phyloP scores from a whole-genome alignment of 2,329 filamentous ascomycete species.

The Tolypocladium ophioglossoides region DNA sequence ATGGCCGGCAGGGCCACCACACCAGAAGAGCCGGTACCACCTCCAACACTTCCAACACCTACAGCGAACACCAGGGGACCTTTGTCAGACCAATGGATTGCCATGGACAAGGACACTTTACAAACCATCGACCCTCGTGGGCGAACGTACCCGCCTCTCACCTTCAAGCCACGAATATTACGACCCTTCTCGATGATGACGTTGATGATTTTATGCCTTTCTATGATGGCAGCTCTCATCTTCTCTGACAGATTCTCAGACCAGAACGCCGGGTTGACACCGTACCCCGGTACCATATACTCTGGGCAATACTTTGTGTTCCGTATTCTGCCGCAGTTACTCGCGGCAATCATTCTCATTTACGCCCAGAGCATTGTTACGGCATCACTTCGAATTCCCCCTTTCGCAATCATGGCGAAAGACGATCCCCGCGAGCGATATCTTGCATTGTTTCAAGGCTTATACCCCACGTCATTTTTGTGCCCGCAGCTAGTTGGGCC shows the following conservation, averaged over 20 bases:
- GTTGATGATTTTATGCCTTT: slow-evolving; percentile 49
- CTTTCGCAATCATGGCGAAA: slow-evolving; percentile 68
- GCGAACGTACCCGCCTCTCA: slow-evolving; percentile 39
- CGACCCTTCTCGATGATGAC: slow-evolving; percentile 52
- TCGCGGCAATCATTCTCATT: slow-evolving; percentile 61
- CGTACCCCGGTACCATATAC: slow-evolving; percentile 56
- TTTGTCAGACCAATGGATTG: slow-evolving; percentile 16
- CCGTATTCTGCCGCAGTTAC: slow-evolving; percentile 69
- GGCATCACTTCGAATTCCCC: slow-evolving; percentile 65
- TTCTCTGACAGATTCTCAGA: slow-evolving; percentile 62
- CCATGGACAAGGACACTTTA: slow-evolving; percentile 22
- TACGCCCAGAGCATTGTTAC: slow-evolving; percentile 68
- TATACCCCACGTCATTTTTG: slow-evolving; percentile 61
- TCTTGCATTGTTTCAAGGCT: slow-evolving; percentile 54
- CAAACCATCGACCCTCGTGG: slow-evolving; percentile 27
- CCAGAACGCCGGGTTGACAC: slow-evolving; percentile 51
- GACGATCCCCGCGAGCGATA: slow-evolving; percentile 47
- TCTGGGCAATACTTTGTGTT: slow-evolving; percentile 75
- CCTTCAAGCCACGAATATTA: slow-evolving; percentile 62
- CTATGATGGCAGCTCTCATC: slow-evolving; percentile 63
- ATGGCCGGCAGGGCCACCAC: not conserved
- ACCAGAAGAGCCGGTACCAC: not conserved
- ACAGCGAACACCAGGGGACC: not conserved
- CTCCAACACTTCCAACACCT: slow-evolving; percentile 2
- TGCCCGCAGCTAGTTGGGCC: slow-evolving; percentile 51